Evolutionary conservation across 176 grass and related monocot genomes (phyloP), one percentile per base, ranked within the genome.

Genomic region (Aegilops tauschii): DNA sequence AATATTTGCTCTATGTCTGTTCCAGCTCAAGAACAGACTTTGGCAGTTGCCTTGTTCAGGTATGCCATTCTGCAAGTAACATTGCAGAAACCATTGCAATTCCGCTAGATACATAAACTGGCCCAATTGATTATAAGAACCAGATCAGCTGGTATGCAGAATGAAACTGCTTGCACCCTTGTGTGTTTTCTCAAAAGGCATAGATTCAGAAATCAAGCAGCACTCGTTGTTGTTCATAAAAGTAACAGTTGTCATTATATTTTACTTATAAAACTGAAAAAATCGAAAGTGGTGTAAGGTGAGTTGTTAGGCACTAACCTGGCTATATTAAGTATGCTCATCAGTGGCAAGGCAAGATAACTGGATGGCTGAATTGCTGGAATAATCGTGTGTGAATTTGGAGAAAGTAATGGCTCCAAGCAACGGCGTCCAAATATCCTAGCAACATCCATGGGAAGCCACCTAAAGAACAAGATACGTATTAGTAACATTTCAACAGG

Each of bases 261-360:
- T 79, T 89, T 70, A 78, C 54, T 81, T 77, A 67, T 77, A 67
- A 44, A 69, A 63, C 35, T 62, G 68, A 77, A 18, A 39, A 69
- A 87, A 77, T 69, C 18, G 3, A 56, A 58, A 86, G 59, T 61
- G 65, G 56, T 25, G 10, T 68, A 39, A 50, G 28, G 25, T 84
- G 52, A 78, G 70, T 44, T 80, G 66, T 79, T 79, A 85, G 44
- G 66, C 17, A 82, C 76, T 88, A 90, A 94, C 97, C 97, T 94
- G 84, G 97, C 97, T 88, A 99, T 96, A 87, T 92, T 96, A 83
- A 99, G 94, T 90, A 99, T 91, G 89, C 97, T 96, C 92, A 91
- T 91, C 63, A 99, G 94, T 86, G 97, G 97, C 61, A 99, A 92
- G 8, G 94, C 83, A 87, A 99, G 87, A 82, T 96, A 99, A 88